Evolutionary conservation across 768 basidiomycete species (phyloP).

Genomic region (Boletus edulis): DNA sequence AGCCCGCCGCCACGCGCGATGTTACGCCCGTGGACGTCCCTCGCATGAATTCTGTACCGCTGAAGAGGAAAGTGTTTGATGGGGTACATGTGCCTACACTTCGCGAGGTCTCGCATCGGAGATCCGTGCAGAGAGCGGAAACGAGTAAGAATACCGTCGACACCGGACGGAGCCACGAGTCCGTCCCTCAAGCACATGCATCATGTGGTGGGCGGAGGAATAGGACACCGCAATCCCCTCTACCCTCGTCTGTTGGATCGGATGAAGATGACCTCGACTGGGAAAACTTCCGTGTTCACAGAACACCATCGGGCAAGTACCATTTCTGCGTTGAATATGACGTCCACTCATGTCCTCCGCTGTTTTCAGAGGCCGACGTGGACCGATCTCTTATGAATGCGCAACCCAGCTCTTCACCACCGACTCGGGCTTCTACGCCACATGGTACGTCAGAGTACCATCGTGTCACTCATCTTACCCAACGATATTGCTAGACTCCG

Average conservation of each 20-base stretch:
- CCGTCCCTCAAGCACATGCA: not conserved
- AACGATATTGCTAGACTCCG: not conserved
- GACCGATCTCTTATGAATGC: constrained; percentile 18
- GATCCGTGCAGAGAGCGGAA: not conserved
- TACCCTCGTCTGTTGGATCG: constrained; percentile 6
- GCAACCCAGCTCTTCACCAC: constrained; percentile 8
- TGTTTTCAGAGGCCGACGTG: constrained; percentile 19
- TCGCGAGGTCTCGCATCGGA: constrained; percentile 14
- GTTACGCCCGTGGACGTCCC: constrained; percentile 17
- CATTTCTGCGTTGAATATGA: not conserved
- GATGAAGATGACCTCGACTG: constrained; percentile 30
- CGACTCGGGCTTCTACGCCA: not conserved
- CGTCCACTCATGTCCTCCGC: not conserved
- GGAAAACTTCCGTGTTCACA: constrained; percentile 26
- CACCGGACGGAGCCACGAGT: not conserved
- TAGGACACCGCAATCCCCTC: not conserved
- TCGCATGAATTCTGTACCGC: constrained; percentile 25
- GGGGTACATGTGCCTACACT: constrained; percentile 30
- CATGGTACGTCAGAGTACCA: constrained; percentile 7
- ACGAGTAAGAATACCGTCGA: not conserved
- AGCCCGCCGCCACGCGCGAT: constrained; percentile 27
- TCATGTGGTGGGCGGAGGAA: not conserved
- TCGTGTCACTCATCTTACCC: not conserved
- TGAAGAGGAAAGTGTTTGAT: constrained; percentile 26
- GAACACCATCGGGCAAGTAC: constrained; percentile 21